These are phyloP conservation scores for Entophlyctis helioformis DNA, from an alignment of 192 early-diverging fungal genomes.

Conservation along the genomic window DNA sequence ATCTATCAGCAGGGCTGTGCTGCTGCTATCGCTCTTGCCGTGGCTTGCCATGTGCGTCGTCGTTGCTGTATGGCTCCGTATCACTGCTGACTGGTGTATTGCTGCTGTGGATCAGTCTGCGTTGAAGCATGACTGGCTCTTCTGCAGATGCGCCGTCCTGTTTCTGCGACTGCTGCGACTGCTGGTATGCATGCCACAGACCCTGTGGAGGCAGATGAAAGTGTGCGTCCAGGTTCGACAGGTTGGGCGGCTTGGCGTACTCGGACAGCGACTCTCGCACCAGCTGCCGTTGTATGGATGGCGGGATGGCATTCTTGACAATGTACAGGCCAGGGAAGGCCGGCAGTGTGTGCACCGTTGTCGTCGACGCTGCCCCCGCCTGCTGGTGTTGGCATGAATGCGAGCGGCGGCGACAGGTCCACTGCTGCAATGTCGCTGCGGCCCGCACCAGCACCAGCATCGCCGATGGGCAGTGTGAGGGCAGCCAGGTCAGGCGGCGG, in stretches of 20 bases:
- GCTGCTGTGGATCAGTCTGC: neutral
- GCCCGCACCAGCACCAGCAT: too few relatives aligned
- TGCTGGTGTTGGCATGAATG: too few relatives aligned
- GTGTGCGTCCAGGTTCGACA: conserved; percentile 84
- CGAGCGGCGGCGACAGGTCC: too few relatives aligned
- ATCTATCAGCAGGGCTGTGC: too few relatives aligned
- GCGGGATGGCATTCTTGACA: conserved; percentile 65
- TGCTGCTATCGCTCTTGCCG: too few relatives aligned
- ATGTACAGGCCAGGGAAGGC: conserved; percentile 64
- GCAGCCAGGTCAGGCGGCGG: too few relatives aligned
- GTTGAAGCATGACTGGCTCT: neutral
- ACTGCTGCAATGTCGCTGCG: too few relatives aligned
- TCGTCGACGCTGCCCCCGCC: too few relatives aligned
- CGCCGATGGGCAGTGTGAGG: too few relatives aligned
- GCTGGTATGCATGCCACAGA: conserved; percentile 44
- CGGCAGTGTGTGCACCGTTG: too few relatives aligned
- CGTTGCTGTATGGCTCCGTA: too few relatives aligned
- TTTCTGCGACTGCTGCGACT: neutral
- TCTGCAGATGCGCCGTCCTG: neutral
- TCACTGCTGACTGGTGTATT: neutral
- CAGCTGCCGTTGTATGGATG: conserved; percentile 52
- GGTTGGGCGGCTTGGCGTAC: conserved; percentile 66
- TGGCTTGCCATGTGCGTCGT: too few relatives aligned
- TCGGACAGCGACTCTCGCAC: conserved; percentile 62
- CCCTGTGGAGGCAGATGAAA: conserved; percentile 54